A percentile compares a stretch with the other conserved stretches of the same genome.
These are phyloP conservation scores for Triangularia setosa DNA, from an alignment of 2,329 filamentous ascomycete genomes.

Conservation along the genomic window DNA sequence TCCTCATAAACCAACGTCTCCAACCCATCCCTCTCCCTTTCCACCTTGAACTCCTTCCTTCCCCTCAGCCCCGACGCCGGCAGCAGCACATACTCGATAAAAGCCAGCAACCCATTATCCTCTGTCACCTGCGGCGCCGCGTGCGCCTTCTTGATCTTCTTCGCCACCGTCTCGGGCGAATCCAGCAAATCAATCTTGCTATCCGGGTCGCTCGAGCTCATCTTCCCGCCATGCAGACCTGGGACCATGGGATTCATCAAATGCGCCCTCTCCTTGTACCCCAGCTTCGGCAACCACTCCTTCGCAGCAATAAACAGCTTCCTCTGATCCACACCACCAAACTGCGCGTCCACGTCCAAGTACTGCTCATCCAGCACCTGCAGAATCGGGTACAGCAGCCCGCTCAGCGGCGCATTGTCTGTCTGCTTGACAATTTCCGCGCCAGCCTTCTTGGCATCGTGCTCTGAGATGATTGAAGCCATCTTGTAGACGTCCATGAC, in stretches of 20 bases:
- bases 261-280: slow-evolving; percentile 69
- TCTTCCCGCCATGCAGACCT: slow-evolving; percentile 79
- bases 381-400: slow-evolving; percentile 79
- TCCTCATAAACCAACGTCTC: slow-evolving; percentile 77
- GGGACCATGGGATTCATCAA: slow-evolving; percentile 73
- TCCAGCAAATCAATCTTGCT: slow-evolving; percentile 96
- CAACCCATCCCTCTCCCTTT: slow-evolving; percentile 57
- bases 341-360: slow-evolving; percentile 81
- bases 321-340: slow-evolving; percentile 81
- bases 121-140: slow-evolving; percentile 72
- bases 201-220: slow-evolving; percentile 73
- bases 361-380: slow-evolving; percentile 91
- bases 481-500: slow-evolving; percentile 86
- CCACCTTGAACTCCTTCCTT: slow-evolving; percentile 62
- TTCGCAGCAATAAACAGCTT: slow-evolving; percentile 86
- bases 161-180: slow-evolving; percentile 64
- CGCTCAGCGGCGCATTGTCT: slow-evolving; percentile 67
- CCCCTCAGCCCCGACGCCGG: slow-evolving; percentile 66
- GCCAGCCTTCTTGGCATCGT: slow-evolving; percentile 84
- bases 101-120: slow-evolving; percentile 80
- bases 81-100: slow-evolving; percentile 83
- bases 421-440: slow-evolving; percentile 94
- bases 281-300: slow-evolving; percentile 79
- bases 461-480: slow-evolving; percentile 64
- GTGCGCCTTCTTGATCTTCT: slow-evolving; percentile 83